These are phyloP conservation scores for Saccharomycopsis synnaedendra DNA, from an alignment of 805 yeast species.

Conservation along the genomic window DNA sequence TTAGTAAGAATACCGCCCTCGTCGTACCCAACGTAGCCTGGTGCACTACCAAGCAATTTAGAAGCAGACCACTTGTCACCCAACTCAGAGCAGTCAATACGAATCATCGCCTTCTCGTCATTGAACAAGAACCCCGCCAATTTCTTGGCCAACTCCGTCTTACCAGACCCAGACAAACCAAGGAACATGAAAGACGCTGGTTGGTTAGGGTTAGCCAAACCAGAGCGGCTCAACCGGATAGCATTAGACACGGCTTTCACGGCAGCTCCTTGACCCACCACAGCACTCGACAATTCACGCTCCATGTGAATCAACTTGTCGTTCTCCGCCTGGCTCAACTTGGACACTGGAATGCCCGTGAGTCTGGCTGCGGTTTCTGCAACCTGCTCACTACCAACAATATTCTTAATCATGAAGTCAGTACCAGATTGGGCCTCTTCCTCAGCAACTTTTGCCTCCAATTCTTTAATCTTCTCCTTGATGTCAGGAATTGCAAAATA, in stretches of 20 bases:
- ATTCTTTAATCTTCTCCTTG: conserved; percentile 56
- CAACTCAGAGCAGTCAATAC: conserved; percentile 95
- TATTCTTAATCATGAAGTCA: conserved; percentile 69
- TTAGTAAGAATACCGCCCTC: conserved; percentile 96
- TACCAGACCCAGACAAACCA: conserved; percentile 96
- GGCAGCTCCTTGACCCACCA: conserved; percentile 94
- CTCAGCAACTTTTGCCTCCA: conserved; percentile 70
- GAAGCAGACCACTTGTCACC: conserved; percentile 94
- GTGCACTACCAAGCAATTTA: conserved; percentile 92
- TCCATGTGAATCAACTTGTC: conserved; percentile 92
- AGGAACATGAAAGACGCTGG: conserved; percentile 93
- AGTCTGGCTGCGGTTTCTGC: conserved; percentile 96
- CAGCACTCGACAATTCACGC: conserved; percentile 64
- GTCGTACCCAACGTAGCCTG: conserved; percentile 94
- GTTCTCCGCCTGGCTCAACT: conserved; percentile 92
- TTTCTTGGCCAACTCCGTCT: conserved; percentile 95
- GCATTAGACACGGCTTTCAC: conserved; percentile 95
- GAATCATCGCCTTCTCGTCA: conserved; percentile 92
- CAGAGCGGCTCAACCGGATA: conserved; percentile 85
- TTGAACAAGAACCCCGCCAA: conserved; percentile 93
- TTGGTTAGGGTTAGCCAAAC: conserved; percentile 90
- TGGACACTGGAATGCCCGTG: conserved; percentile 94
- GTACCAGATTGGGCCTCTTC: conserved; percentile 58
- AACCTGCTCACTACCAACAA: conserved; percentile 83
- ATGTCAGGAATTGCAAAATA: conserved; percentile 97